A percentile compares a stretch with the other conserved stretches of the same genome.
Evolutionary conservation across 2,329 filamentous ascomycete species (phyloP).

Genomic region (Juglanconis oblonga): DNA sequence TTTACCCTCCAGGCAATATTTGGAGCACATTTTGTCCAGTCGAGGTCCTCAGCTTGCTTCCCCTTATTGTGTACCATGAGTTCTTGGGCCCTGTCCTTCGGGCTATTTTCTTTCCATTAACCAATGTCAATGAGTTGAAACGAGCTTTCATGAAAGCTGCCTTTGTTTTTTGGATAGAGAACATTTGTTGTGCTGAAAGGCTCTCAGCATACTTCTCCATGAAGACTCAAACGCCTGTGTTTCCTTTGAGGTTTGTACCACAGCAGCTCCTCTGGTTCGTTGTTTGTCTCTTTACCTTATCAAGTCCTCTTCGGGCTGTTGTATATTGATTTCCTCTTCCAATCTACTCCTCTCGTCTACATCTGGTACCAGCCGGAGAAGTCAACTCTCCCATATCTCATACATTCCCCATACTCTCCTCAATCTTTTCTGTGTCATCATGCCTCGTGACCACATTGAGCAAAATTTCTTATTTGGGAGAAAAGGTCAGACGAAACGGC

Average conservation of each 20-base stretch:
- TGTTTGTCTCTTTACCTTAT: neutral
- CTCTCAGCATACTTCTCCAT: neutral
- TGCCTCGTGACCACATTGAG: constrained; percentile 1
- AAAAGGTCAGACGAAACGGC: neutral
- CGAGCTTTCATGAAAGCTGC: neutral
- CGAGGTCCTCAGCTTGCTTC: too few species aligned
- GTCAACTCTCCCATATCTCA: neutral
- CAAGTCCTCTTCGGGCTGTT: neutral
- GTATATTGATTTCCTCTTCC: neutral
- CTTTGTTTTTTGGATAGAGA: neutral
- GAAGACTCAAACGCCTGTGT: neutral
- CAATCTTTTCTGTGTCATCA: neutral
- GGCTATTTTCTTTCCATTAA: too few species aligned
- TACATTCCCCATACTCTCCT: neutral
- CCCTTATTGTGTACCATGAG: too few species aligned
- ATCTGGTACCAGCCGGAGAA: neutral
- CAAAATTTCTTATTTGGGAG: constrained; percentile 1
- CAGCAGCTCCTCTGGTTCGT: neutral
- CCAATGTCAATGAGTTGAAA: too few species aligned
- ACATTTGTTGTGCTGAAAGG: too few species aligned
- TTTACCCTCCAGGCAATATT: too few species aligned
- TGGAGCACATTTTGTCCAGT: too few species aligned
- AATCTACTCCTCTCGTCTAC: neutral
- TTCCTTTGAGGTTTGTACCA: neutral
- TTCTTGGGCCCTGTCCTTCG: too few species aligned